phyloP scores from a whole-genome alignment of 2,329 filamentous ascomycete genomes.

The Exophiala spinifera region DNA sequence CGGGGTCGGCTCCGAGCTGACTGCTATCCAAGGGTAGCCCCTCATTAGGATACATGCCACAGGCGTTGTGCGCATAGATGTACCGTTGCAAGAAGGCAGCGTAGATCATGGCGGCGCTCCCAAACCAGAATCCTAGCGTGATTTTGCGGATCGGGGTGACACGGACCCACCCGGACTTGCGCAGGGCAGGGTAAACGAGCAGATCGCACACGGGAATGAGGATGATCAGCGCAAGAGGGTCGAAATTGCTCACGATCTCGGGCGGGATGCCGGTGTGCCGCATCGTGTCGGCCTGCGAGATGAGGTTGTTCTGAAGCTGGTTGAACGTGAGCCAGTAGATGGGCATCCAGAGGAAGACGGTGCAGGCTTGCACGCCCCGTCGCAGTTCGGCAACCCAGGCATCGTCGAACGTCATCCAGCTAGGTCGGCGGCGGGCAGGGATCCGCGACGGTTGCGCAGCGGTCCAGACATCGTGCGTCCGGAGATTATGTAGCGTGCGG shows the following conservation, averaged over 20 bases:
- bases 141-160: slow-evolving; percentile 78
- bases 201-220: slow-evolving; percentile 32
- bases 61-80: slow-evolving; percentile 47
- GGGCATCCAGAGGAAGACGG: slow-evolving; percentile 62
- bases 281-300: slow-evolving; percentile 56
- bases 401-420: slow-evolving; percentile 80
- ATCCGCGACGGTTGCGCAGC: slow-evolving; percentile 65
- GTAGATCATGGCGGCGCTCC: slow-evolving; percentile 60
- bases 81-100: slow-evolving; percentile 56
- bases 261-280: slow-evolving; percentile 52
- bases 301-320: slow-evolving; percentile 29
- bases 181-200: slow-evolving; percentile 58
- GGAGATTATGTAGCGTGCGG: slow-evolving; percentile 54
- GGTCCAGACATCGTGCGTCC: slow-evolving; percentile 62
- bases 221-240: slow-evolving; percentile 60
- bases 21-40: neutral
- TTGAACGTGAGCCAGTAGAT: slow-evolving; percentile 40
- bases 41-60: slow-evolving; percentile 48
- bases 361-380: slow-evolving; percentile 66
- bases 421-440: slow-evolving; percentile 53
- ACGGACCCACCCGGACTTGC: slow-evolving; percentile 57
- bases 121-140: slow-evolving; percentile 65
- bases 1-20: neutral
- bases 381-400: slow-evolving; percentile 76
- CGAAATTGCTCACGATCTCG: slow-evolving; percentile 59